These are phyloP conservation scores for Nissolia schottii DNA, from an alignment of 306 rosid species.

Conservation along the genomic window DNA sequence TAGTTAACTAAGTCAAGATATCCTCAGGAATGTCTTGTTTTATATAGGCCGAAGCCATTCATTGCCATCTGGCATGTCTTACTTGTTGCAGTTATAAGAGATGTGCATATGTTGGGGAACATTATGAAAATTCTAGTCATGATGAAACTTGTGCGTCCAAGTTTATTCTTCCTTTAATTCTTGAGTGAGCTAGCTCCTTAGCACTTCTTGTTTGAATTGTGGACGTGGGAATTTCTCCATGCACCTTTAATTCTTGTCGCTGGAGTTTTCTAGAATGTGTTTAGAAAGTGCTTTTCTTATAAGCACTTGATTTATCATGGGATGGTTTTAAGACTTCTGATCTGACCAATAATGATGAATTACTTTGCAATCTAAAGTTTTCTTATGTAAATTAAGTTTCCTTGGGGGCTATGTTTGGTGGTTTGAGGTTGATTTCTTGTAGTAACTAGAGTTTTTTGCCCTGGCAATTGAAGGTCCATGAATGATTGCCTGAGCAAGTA, in stretches of 20 bases:
- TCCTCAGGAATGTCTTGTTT: conserved; percentile 17
- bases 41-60: background rate
- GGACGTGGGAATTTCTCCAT: background rate
- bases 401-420: background rate
- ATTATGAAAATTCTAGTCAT: background rate
- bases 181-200: background rate
- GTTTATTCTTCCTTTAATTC: background rate
- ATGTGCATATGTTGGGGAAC: background rate
- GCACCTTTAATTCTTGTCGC: background rate
- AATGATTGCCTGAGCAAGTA: conserved; percentile 20
- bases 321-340: conserved; percentile 1
- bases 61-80: background rate
- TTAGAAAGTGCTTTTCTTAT: background rate
- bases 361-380: background rate
- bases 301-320: background rate
- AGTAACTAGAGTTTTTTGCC: background rate
- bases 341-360: background rate
- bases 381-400: conserved; percentile 3
- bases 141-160: background rate
- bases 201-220: background rate
- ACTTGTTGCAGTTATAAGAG: conserved; percentile 5
- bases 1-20: conserved; percentile 1
- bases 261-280: background rate
- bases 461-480: conserved; percentile 16
- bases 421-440: conserved; percentile 15